These are phyloP conservation scores for Orbilia ellipsospora DNA, from an alignment of 2,329 filamentous ascomycete species.

Conservation along the genomic window DNA sequence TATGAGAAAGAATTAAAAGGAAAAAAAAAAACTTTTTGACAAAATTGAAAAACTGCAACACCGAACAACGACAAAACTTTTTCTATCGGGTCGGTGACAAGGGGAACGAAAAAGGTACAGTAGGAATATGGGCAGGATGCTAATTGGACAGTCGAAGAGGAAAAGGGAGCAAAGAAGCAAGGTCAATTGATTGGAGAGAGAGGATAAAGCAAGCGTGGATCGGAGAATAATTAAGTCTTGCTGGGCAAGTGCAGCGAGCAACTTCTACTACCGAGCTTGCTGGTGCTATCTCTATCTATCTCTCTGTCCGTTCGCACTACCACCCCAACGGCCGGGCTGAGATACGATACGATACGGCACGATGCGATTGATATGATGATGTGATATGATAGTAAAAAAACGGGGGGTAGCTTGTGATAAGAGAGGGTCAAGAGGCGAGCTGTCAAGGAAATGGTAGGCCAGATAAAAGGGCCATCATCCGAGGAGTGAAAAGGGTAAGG, in stretches of 20 bases:
- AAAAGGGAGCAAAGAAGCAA: conserved; percentile 5
- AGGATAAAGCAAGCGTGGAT: conserved; percentile 19
- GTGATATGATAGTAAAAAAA: conserved; percentile 22
- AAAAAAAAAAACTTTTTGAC: conserved; percentile 11
- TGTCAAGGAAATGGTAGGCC: conserved; percentile 40
- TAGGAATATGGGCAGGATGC: conserved; percentile 33
- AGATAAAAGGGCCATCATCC: conserved; percentile 30
- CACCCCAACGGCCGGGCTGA: conserved; percentile 24
- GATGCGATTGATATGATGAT: conserved; percentile 31
- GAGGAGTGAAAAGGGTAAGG: conserved; percentile 30
- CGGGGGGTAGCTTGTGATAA: conserved; percentile 41
- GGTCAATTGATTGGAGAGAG: conserved; percentile 30
- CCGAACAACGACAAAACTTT: conserved; percentile 59
- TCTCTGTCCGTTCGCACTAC: conserved; percentile 14
- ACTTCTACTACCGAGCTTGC: conserved; percentile 40
- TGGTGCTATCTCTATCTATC: conserved; percentile 29
- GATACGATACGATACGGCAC: conserved; percentile 32
- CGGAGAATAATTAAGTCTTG: conserved; percentile 41
- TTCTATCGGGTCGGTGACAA: conserved; percentile 54
- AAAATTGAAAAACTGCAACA: conserved; percentile 56
- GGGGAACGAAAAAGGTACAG: conserved; percentile 4
- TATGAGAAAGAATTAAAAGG: conserved; percentile 24
- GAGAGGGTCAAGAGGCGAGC: conserved; percentile 16
- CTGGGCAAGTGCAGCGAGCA: conserved; percentile 51
- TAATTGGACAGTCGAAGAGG: conserved; percentile 29